Evolutionary conservation across 2,329 filamentous ascomycete genomes (phyloP).

Genomic region (Colletotrichum gigasporum): DNA sequence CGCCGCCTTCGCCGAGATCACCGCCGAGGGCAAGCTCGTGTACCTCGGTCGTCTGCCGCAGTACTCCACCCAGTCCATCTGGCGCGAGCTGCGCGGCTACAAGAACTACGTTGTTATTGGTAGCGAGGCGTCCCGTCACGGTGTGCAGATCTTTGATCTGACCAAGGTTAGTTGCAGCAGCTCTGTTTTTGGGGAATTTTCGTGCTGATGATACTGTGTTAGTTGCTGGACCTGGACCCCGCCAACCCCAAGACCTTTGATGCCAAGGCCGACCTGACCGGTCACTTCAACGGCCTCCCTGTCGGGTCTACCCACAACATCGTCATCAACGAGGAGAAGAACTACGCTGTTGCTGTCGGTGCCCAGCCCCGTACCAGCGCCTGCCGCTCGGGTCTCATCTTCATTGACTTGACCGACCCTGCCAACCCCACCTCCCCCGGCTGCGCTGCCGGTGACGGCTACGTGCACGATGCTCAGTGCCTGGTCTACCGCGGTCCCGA

Average conservation of each 20-base stretch:
- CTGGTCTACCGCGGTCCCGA: constrained; percentile 60
- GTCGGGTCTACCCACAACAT: constrained; percentile 56
- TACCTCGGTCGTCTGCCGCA: constrained; percentile 52
- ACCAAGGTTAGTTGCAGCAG: constrained; percentile 42
- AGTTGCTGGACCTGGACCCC: constrained; percentile 56
- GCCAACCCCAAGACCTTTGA: constrained; percentile 44
- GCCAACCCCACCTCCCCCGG: constrained; percentile 58
- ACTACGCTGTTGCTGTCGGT: constrained; percentile 53
- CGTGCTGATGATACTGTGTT: background rate
- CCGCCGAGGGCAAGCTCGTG: constrained; percentile 49
- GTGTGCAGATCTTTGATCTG: constrained; percentile 71
- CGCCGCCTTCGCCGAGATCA: constrained; percentile 55
- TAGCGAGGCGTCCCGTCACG: constrained; percentile 55
- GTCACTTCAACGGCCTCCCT: constrained; percentile 40
- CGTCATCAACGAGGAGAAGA: constrained; percentile 55
- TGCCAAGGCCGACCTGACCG: constrained; percentile 41
- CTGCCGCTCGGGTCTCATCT: constrained; percentile 60
- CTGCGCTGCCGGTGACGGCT: constrained; percentile 54
- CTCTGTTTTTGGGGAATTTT: no score
- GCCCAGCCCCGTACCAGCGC: constrained; percentile 45
- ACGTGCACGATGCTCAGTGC: constrained; percentile 62
- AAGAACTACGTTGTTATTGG: constrained; percentile 45
- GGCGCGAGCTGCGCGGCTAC: constrained; percentile 46
- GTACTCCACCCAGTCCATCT: constrained; percentile 37
- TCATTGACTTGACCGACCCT: constrained; percentile 62